Conservation (phyloP, 2,329 filamentous ascomycete genomes). For the Acrodontium crateriforme region DNA sequence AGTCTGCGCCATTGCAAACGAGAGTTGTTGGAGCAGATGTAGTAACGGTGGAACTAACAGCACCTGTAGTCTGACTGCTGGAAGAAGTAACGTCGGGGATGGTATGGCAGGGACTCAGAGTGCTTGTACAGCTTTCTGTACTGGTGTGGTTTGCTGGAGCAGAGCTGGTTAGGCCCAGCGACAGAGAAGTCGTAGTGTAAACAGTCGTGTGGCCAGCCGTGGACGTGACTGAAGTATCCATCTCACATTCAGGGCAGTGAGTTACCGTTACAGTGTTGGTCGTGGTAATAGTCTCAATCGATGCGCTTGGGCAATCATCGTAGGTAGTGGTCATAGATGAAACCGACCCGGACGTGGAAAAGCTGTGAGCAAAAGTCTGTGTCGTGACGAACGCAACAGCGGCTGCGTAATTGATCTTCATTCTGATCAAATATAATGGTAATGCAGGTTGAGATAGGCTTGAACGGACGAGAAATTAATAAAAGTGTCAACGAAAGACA, state of each 20-base stretch:
- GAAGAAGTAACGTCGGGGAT: slow-evolving; percentile 2
- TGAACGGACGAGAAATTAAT: background rate
- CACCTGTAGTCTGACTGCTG: slow-evolving; percentile 1
- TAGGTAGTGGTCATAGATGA: slow-evolving; percentile 21
- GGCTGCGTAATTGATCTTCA: slow-evolving; percentile 10
- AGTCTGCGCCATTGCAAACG: slow-evolving; percentile 3
- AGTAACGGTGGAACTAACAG: slow-evolving; percentile 3
- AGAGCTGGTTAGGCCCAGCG: slow-evolving; percentile 21
- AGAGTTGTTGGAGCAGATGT: slow-evolving; percentile 1
- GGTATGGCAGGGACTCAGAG: slow-evolving; percentile 1
- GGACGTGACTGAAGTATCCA: too few species aligned
- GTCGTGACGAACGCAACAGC: slow-evolving; percentile 12
- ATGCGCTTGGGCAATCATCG: slow-evolving; percentile 19
- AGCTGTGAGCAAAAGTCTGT: slow-evolving; percentile 14
- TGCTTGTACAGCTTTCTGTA: slow-evolving; percentile 24
- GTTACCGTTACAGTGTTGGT: slow-evolving; percentile 23
- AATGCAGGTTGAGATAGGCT: slow-evolving; percentile 1
- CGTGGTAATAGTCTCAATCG: slow-evolving; percentile 21
- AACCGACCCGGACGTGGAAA: slow-evolving; percentile 7
- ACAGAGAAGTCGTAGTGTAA: slow-evolving; percentile 23
- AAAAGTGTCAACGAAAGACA: slow-evolving; percentile 4
- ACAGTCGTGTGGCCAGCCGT: slow-evolving; percentile 21
- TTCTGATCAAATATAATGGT: slow-evolving; percentile 7
- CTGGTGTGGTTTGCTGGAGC: slow-evolving; percentile 22
- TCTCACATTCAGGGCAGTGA: slow-evolving; percentile 23